These are phyloP conservation scores for Incumbomyces lentus DNA, from an alignment of 2,329 filamentous ascomycete species.

Conservation along the genomic window DNA sequence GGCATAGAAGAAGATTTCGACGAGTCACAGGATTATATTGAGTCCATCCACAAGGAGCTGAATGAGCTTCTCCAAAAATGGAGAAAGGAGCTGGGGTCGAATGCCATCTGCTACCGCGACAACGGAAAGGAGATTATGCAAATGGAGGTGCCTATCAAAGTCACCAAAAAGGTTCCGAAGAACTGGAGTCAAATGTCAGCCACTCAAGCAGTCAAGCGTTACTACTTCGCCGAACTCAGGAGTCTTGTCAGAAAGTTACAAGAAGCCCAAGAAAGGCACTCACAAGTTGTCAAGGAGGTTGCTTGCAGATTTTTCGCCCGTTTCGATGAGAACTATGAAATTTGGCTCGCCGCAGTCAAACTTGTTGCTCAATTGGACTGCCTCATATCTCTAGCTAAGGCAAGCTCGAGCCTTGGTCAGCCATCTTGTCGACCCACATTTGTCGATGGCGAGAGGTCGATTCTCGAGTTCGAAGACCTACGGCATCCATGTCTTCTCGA, in stretches of 20 bases:
- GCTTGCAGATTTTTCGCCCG: conserved; percentile 70
- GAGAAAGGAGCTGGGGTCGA: conserved; percentile 64
- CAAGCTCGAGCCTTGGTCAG: conserved; percentile 70
- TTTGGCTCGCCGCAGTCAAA: conserved; percentile 82
- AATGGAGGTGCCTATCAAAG: conserved; percentile 74
- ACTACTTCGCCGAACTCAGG: conserved; percentile 79
- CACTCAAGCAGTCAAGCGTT: conserved; percentile 80
- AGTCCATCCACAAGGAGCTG: conserved; percentile 64
- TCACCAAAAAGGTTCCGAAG: conserved; percentile 67
- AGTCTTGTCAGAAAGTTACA: conserved; percentile 76
- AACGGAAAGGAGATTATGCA: conserved; percentile 97
- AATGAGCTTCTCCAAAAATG: conserved; percentile 60
- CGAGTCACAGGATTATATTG: conserved; percentile 63
- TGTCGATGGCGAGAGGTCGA: conserved; percentile 70
- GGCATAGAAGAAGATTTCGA: conserved; percentile 93
- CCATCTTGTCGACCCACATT: conserved; percentile 86
- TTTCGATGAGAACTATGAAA: conserved; percentile 77
- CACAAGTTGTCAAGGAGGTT: conserved; percentile 81
- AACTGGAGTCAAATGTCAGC: conserved; percentile 95
- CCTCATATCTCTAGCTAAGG: conserved; percentile 81
- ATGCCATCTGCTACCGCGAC: conserved; percentile 63
- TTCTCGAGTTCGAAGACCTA: conserved; percentile 84
- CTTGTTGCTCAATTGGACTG: conserved; percentile 90
- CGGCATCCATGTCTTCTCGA: conserved; percentile 91
- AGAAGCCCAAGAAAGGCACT: conserved; percentile 87